These are phyloP conservation scores for Monilinia polystroma DNA, from an alignment of 2,329 filamentous ascomycete species.

Conservation along the genomic window DNA sequence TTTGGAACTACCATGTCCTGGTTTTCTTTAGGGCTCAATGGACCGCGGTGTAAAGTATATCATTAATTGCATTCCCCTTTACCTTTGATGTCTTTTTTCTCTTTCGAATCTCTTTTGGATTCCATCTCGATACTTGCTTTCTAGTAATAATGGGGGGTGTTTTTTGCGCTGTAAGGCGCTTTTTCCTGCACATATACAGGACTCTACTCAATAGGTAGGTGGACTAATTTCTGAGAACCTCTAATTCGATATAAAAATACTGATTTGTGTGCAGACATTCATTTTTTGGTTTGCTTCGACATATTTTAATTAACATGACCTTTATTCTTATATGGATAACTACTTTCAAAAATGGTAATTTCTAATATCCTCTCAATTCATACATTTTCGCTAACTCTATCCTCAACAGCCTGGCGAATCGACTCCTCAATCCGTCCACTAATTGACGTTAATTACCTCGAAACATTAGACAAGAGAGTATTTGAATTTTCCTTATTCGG, in stretches of 20 bases:
- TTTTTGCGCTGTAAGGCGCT: constrained; percentile 28
- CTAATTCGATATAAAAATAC: not conserved
- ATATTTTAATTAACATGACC: constrained; percentile 36
- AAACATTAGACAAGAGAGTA: constrained; percentile 31
- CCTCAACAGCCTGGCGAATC: constrained; percentile 34
- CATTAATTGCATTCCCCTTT: not conserved
- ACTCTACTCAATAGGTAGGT: constrained; percentile 35
- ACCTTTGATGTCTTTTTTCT: not conserved
- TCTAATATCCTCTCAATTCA: not conserved
- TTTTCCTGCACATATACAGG: constrained; percentile 35
- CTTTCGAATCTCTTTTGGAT: constrained; percentile 7
- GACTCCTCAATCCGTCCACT: constrained; percentile 34
- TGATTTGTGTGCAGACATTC: constrained; percentile 31
- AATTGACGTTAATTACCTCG: constrained; percentile 35
- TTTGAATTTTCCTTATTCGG: constrained; percentile 34
- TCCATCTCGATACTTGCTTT: not conserved
- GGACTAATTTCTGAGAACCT: not conserved
- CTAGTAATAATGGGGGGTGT: constrained; percentile 25
- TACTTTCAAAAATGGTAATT: constrained; percentile 37
- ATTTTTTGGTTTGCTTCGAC: constrained; percentile 35
- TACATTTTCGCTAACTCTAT: not conserved
- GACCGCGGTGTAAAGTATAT: constrained; percentile 4
- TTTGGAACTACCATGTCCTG: not conserved
- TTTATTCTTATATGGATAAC: constrained; percentile 38
- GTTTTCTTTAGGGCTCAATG: not conserved